Evolutionary conservation across 2,329 filamentous ascomycete genomes (phyloP).

Genomic region (Colletotrichum camelliae): DNA sequence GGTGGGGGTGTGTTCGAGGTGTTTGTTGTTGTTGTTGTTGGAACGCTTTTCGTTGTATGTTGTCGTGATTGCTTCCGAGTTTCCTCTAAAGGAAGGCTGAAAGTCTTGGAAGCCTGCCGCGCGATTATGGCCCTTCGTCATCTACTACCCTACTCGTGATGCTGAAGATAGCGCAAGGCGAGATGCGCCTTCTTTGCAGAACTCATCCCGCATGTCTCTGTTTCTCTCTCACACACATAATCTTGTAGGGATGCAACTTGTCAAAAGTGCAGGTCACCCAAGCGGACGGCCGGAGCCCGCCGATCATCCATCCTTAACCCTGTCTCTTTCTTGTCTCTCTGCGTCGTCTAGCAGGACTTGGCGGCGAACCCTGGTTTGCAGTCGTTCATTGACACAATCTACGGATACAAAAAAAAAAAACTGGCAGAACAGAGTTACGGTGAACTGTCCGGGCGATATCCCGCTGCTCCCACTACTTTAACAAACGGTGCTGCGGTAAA

Average conservation of each 20-base stretch:
- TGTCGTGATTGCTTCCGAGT: slow-evolving; percentile 4
- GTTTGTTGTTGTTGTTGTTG: not conserved
- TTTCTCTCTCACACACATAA: not conserved
- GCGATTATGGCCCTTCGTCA: not conserved
- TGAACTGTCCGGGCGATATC: not conserved
- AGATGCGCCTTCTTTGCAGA: not conserved
- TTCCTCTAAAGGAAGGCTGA: slow-evolving; percentile 2
- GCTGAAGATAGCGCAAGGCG: not conserved
- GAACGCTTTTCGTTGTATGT: not conserved
- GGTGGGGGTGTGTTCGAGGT: not conserved
- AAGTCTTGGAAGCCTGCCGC: not conserved
- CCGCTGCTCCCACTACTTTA: not conserved
- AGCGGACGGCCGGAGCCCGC: slow-evolving; percentile 18
- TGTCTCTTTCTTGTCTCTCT: not conserved
- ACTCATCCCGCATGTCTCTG: not conserved
- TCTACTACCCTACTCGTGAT: not conserved
- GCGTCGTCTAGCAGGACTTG: not conserved
- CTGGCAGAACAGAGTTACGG: not conserved
- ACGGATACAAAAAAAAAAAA: not conserved
- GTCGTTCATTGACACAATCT: not conserved
- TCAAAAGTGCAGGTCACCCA: not conserved
- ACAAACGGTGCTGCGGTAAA: not conserved
- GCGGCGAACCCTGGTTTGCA: not conserved
- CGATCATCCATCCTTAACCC: slow-evolving; percentile 5
- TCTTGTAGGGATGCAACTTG: not conserved